Evolutionary conservation across 1,284 basidiomycete genomes (phyloP).

Genomic region (Fomitopsis pinicola): DNA sequence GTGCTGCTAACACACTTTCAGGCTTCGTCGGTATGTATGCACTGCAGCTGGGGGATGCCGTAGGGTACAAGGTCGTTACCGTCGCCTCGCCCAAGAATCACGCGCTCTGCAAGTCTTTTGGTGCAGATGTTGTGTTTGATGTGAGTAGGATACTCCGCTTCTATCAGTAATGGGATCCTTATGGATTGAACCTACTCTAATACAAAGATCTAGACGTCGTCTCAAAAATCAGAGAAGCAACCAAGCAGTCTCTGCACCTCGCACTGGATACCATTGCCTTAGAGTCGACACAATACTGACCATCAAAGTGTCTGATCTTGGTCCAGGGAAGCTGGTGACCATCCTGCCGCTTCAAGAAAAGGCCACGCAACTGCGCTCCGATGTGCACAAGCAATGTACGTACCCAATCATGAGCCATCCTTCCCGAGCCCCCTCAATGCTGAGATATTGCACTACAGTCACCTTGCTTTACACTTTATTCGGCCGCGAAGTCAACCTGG

Average conservation of each 20-base stretch:
- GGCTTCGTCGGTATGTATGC: slow-evolving; percentile 37
- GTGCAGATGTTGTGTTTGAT: slow-evolving; percentile 37
- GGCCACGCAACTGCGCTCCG: slow-evolving; percentile 7
- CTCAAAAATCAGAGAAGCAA: slow-evolving; percentile 19
- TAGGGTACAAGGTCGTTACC: slow-evolving; percentile 37
- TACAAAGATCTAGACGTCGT: slow-evolving; percentile 22
- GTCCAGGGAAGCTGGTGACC: slow-evolving; percentile 13
- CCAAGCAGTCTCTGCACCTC: slow-evolving; percentile 15
- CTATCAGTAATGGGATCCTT: not conserved
- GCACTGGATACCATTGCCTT: slow-evolving; percentile 20
- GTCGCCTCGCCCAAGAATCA: slow-evolving; percentile 35
- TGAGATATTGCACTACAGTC: not conserved
- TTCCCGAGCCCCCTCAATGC: not conserved
- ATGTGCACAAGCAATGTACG: slow-evolving; percentile 14
- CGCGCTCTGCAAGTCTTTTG: slow-evolving; percentile 33
- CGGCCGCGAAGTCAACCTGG: slow-evolving; percentile 9
- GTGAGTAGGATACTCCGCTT: slow-evolving; percentile 7
- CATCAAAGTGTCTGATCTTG: slow-evolving; percentile 12
- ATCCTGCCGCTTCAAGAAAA: slow-evolving; percentile 5
- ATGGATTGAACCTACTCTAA: not conserved
- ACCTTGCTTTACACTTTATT: slow-evolving; percentile 15
- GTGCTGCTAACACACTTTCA: not conserved
- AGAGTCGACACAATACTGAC: slow-evolving; percentile 11
- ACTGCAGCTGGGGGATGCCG: slow-evolving; percentile 36
- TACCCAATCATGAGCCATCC: not conserved